Evolutionary conservation across 345 rosid genomes (phyloP).

Genomic region (Aegle marmelos): DNA sequence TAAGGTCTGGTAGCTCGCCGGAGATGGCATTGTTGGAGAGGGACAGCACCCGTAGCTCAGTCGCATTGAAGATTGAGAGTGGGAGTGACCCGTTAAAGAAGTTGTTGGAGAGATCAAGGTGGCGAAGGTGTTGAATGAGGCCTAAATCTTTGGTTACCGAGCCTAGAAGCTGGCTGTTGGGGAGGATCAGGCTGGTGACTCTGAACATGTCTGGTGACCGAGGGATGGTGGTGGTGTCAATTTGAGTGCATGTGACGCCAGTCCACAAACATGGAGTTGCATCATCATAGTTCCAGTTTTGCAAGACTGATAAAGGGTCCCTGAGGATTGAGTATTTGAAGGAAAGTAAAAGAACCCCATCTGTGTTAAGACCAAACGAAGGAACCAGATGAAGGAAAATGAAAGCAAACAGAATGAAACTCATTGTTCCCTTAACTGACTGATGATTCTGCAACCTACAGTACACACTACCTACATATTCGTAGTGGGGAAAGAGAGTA

Average conservation of each 20-base stretch:
- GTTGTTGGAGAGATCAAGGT: constrained; percentile 67
- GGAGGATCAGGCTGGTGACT: constrained; percentile 58
- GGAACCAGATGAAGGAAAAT: constrained; percentile 27
- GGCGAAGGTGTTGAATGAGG: constrained; percentile 41
- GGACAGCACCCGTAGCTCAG: constrained; percentile 50
- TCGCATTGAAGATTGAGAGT: constrained; percentile 43
- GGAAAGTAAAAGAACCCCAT: constrained; percentile 59
- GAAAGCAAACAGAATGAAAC: constrained; percentile 21
- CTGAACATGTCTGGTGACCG: constrained; percentile 51
- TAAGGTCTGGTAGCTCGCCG: constrained; percentile 54
- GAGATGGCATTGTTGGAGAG: constrained; percentile 57
- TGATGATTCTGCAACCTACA: background rate
- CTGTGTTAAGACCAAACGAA: constrained; percentile 50
- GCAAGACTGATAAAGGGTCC: constrained; percentile 59
- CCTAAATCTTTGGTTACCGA: constrained; percentile 51
- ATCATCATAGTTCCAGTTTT: constrained; percentile 65
- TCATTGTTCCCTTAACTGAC: background rate
- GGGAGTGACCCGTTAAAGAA: constrained; percentile 68
- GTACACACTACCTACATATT: constrained; percentile 6
- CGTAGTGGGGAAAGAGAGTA: constrained; percentile 19
- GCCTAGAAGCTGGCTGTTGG: constrained; percentile 60
- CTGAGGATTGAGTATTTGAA: constrained; percentile 64
- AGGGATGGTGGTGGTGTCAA: constrained; percentile 23
- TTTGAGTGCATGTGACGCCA: constrained; percentile 56
- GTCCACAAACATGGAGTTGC: constrained; percentile 68